These are phyloP conservation scores for Jamesozyma piceae DNA, from an alignment of 805 yeast genomes.

Conservation along the genomic window DNA sequence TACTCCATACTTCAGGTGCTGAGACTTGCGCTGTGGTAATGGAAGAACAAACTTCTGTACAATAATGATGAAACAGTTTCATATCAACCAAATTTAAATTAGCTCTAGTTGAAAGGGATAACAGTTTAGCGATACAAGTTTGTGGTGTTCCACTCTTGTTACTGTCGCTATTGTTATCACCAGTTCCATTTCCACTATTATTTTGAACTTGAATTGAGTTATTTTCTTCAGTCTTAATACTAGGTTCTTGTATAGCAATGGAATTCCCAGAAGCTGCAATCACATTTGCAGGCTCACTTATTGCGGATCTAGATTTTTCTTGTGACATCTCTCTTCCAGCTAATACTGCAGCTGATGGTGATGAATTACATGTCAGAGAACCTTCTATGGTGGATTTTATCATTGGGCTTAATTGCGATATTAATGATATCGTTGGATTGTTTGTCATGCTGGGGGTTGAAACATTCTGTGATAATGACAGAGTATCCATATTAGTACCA, in stretches of 20 bases:
- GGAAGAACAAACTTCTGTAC: slow-evolving; percentile 74
- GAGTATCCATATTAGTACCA: too few species aligned
- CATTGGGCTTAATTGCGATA: slow-evolving; percentile 7
- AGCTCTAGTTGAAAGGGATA: slow-evolving; percentile 23
- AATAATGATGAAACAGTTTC: slow-evolving; percentile 78
- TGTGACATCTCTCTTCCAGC: slow-evolving; percentile 8
- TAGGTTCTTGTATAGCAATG: neutral
- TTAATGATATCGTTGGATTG: slow-evolving; percentile 4
- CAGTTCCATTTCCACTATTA: neutral
- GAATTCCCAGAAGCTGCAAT: neutral
- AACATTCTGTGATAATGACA: neutral
- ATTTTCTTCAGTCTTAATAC: neutral
- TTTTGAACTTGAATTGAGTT: neutral
- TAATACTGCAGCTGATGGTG: slow-evolving; percentile 14
- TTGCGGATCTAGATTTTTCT: neutral
- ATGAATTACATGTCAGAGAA: slow-evolving; percentile 2
- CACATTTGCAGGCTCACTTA: neutral
- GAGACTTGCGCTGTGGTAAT: slow-evolving; percentile 87
- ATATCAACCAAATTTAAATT: slow-evolving; percentile 64
- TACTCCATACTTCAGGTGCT: slow-evolving; percentile 71
- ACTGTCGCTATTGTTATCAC: neutral
- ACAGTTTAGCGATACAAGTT: slow-evolving; percentile 15
- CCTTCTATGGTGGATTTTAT: slow-evolving; percentile 1
- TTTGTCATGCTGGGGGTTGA: neutral
- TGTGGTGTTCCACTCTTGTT: neutral